Base-by-base conservation (phyloP, 2,329 filamentous ascomycete species). In the Fusarium goolgardi region DNA sequence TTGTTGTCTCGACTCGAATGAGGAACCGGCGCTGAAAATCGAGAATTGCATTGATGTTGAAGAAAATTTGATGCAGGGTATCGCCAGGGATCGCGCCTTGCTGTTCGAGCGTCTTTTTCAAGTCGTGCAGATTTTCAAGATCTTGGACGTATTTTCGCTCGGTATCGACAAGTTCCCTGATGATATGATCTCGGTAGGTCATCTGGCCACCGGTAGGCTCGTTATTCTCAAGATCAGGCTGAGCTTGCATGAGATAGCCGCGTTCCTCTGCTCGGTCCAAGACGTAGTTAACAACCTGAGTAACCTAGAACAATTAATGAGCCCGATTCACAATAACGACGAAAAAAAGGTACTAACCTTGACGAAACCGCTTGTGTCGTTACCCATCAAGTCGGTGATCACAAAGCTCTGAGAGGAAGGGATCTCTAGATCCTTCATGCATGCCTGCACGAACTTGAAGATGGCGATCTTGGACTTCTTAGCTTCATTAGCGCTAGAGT, bases 141-240 rank as follows among this genome's bases (percentile, higher is more conserved):
- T 99, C 96, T 78, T 98, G 94, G 6, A 98, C 96, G 73, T 99
- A 99, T 80, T 97, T 97, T 66, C 96, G 90, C 80, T 99, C 96
- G 2, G 95, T 98, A 73, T 95, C 93, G 57, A 99, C 91, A 46
- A 99, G 82, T 79, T 99, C 96, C 75, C 91, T 90, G 43, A 99
- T 88, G 64, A 98, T 93, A 78, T 97, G 92, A 74, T 97, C 92
- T 70, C 94, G 84, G 70, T 90, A 89, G 68, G 85, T 90, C 83
- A 90, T 90, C 76, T 92, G 87, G 2, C 88, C 88, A 57, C 89
- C 87, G 47, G 90, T 83, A 8, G 57, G 63, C 5, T 90, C 83
- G 6, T 57, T 69, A 3, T 79, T 84, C 63, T 88, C 85, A 16
- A 84, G 83, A 37, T 87, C 87, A 18, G 87, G 85, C 55, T 88